These are phyloP conservation scores for Acacia pycnantha DNA, from an alignment of 331 rosid genomes.

Conservation along the genomic window DNA sequence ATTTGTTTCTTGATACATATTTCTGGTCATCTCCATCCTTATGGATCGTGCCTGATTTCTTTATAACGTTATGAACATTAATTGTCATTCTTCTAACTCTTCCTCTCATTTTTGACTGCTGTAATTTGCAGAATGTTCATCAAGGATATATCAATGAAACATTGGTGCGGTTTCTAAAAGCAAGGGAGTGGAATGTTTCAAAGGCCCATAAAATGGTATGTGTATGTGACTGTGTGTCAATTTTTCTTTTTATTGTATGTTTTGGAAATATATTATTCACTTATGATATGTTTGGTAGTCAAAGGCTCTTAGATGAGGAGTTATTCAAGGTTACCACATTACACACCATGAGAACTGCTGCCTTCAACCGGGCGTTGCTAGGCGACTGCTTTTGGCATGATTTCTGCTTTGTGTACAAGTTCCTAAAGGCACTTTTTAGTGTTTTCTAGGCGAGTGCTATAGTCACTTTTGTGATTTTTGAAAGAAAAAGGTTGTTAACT, in stretches of 20 bases:
- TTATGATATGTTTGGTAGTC: not conserved
- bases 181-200: constrained; percentile 79
- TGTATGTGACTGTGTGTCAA: not conserved
- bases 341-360: not conserved
- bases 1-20: not conserved
- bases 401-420: not conserved
- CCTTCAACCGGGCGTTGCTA: not conserved
- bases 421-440: not conserved
- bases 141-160: constrained; percentile 69
- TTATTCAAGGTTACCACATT: not conserved
- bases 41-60: not conserved
- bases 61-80: constrained; percentile 2
- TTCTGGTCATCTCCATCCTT: not conserved
- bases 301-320: not conserved
- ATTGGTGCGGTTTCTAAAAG: constrained; percentile 74
- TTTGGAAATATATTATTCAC: constrained; percentile 12
- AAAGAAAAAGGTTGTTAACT: not conserved
- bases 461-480: not conserved
- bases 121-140: constrained; percentile 71
- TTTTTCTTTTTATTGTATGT: constrained; percentile 24
- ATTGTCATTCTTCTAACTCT: not conserved
- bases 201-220: constrained; percentile 83
- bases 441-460: not conserved
- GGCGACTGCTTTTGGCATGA: not conserved
- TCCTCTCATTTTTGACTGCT: constrained; percentile 8